Evolutionary conservation across 805 yeast species (phyloP), one percentile per base, ranked within the genome.

Genomic region (Metschnikowia anglica): DNA sequence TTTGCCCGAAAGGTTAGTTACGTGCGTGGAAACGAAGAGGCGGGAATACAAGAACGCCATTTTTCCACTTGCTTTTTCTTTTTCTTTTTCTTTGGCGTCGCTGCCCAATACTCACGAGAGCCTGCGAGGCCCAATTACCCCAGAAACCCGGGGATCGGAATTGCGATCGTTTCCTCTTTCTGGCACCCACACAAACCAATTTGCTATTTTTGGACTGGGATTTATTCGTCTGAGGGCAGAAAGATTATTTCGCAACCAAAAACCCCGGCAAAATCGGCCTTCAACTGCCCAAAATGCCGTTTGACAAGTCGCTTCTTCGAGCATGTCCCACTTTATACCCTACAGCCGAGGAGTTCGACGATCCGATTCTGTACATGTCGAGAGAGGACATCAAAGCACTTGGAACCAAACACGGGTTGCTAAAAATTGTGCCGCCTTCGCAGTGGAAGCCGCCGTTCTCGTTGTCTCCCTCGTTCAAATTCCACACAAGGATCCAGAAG

Each of bases 401-500:
- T 27, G 83, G 83, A 4, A 60, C 61, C 7, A 52, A 66, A 37
- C 76, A 60, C 52, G 83, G 83, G 2, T 63, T 79, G n/a, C 59
- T 79, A 23, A 79, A 79, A 52, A 53, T 79, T 2, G 65, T 68
- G 7, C 83, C 83, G 4, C 83, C 83, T 0, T 41, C 49, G 13
- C 61, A 54, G n/a, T 79, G 82, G 81, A 58, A 56, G 35, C 82
- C 83, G 0, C 79, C 78, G 0, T 73, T 83, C 48, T 71, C 80
- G 41, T 64, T 85, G 16, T 71, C 83, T 37, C 66, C 69, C 34
- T 54, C 64, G 5, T 85, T 85, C 61, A 71, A 63, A 37, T 85
- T 86, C 56, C 81, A 78, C 48, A 83, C 88, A 7, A 62, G 95
- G 41, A 58, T 81, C n/a, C 93, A 85, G 58, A 76, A 72, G 35